phyloP scores from a whole-genome alignment of 1,139 yeast species.

The Yamadazyma sp. region DNA sequence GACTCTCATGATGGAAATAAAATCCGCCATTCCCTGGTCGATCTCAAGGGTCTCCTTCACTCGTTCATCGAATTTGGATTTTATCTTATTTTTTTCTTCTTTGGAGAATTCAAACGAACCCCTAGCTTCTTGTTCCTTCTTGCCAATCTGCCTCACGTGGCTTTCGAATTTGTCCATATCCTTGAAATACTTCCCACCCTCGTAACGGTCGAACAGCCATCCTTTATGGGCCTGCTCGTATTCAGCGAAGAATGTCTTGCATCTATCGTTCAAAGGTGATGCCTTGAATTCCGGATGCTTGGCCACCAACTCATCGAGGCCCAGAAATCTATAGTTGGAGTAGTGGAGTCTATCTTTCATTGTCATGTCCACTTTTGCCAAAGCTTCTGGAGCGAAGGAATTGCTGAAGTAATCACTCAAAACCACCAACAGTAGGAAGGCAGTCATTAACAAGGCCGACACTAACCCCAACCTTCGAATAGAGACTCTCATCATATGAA shows the following conservation, averaged over 20 bases:
- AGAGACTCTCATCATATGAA: constrained; percentile 2
- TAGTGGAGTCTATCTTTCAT: constrained; percentile 27
- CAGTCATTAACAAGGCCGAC: background rate
- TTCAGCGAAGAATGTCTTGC: constrained; percentile 29
- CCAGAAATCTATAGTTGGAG: constrained; percentile 28
- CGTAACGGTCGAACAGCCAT: constrained; percentile 24
- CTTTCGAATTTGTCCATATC: constrained; percentile 21
- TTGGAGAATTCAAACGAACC: background rate
- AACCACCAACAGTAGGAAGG: background rate
- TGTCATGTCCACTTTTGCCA: constrained; percentile 15
- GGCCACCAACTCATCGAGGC: constrained; percentile 22
- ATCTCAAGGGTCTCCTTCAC: constrained; percentile 12
- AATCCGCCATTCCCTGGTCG: constrained; percentile 40
- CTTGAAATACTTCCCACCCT: constrained; percentile 27
- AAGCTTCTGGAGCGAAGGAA: constrained; percentile 1
- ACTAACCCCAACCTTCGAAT: background rate
- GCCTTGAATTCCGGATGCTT: constrained; percentile 6
- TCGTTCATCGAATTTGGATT: constrained; percentile 6
- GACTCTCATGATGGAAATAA: constrained; percentile 29
- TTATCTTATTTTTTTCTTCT: constrained; percentile 6
- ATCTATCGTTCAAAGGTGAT: constrained; percentile 22
- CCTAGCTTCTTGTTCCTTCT: constrained; percentile 5
- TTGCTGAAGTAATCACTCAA: background rate
- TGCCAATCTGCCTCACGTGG: constrained; percentile 14
- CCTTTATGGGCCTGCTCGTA: constrained; percentile 22